phyloP scores from a whole-genome alignment of 2,329 filamentous ascomycete species.

The Talaromyces sp. region DNA sequence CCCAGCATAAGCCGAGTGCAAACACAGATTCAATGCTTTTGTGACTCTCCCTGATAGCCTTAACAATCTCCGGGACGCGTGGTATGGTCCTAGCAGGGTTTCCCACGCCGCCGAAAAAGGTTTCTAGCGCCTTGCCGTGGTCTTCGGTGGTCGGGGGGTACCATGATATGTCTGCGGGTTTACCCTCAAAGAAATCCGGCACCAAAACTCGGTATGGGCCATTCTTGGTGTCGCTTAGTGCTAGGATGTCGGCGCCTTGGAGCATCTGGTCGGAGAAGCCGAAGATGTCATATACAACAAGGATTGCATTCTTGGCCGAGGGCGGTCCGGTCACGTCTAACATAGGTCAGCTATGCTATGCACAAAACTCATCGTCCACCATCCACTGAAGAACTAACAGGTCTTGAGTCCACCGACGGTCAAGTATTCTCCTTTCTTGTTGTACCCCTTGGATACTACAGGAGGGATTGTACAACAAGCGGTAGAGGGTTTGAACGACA shows the following conservation, averaged over 20 bases:
- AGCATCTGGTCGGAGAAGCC: slow-evolving; percentile 62
- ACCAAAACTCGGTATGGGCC: background rate
- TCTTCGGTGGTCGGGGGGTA: slow-evolving; percentile 61
- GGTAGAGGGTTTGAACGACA: too few relatives aligned
- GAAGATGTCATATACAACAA: slow-evolving; percentile 59
- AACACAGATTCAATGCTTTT: slow-evolving; percentile 44
- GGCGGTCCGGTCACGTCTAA: background rate
- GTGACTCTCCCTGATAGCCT: slow-evolving; percentile 54
- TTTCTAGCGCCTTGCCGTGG: slow-evolving; percentile 56
- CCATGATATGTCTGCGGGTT: slow-evolving; percentile 41
- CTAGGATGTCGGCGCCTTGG: slow-evolving; percentile 63
- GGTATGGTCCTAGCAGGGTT: too few relatives aligned
- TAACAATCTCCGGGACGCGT: slow-evolving; percentile 27
- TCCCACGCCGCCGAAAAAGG: slow-evolving; percentile 47
- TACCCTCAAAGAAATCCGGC: background rate
- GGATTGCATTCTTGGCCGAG: slow-evolving; percentile 47
- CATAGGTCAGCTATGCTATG: too few relatives aligned
- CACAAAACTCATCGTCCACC: too few relatives aligned
- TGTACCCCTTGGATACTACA: too few relatives aligned
- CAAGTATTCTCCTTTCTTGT: too few relatives aligned
- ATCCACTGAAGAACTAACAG: too few relatives aligned
- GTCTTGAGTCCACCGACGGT: too few relatives aligned
- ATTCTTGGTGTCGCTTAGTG: slow-evolving; percentile 20
- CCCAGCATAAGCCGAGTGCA: slow-evolving; percentile 56
- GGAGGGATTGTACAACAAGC: too few relatives aligned